Evolutionary conservation across 2,329 filamentous ascomycete species (phyloP).

Genomic region (Fusarium sp.): DNA sequence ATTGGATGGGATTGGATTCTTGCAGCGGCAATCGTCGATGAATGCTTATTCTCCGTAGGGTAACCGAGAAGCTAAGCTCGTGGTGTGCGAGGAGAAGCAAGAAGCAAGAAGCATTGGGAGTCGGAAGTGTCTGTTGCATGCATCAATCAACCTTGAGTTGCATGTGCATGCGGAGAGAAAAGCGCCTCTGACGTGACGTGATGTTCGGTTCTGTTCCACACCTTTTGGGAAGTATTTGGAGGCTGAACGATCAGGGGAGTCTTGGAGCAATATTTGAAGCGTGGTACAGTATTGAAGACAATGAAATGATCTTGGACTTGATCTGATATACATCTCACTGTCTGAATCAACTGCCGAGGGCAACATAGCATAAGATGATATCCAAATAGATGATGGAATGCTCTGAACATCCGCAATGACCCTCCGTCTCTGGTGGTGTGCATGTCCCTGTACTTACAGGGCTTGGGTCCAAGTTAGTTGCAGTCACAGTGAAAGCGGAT

Average conservation of each 20-base stretch:
- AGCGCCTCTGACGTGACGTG: conserved; percentile 39
- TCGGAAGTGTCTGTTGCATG: conserved; percentile 23
- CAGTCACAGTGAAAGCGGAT: conserved; percentile 47
- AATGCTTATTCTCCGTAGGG: conserved; percentile 23
- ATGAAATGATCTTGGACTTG: not conserved
- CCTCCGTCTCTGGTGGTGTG: conserved; percentile 25
- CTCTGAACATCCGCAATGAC: not conserved
- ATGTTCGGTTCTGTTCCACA: conserved; percentile 8
- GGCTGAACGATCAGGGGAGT: not conserved
- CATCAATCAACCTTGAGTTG: conserved; percentile 16
- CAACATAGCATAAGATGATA: not conserved
- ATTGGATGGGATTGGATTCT: not conserved
- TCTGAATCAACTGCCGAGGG: not conserved
- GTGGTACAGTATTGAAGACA: not conserved
- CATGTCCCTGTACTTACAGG: conserved; percentile 43
- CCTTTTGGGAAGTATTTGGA: not conserved
- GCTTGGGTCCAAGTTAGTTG: conserved; percentile 31
- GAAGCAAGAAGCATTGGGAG: not conserved
- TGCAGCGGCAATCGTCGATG: conserved; percentile 30
- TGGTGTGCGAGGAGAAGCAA: conserved; percentile 11
- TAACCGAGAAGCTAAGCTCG: conserved; percentile 16
- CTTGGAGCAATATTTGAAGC: not conserved
- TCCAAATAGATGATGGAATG: not conserved
- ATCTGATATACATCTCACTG: not conserved
- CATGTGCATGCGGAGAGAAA: conserved; percentile 24